Base-by-base conservation (phyloP, 306 rosid genomes). In the Pyrus communis region DNA sequence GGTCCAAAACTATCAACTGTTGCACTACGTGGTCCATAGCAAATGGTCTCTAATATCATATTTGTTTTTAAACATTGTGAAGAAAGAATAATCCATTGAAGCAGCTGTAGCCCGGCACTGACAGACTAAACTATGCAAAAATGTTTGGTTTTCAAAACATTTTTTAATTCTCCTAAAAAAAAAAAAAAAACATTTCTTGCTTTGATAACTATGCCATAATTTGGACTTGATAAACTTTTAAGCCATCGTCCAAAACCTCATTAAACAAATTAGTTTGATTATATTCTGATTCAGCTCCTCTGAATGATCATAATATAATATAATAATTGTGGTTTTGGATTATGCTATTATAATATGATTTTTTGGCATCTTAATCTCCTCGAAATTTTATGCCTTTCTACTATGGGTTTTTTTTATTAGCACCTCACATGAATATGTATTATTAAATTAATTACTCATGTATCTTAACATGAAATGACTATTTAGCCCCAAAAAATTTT, bases 361-460 rank as follows among this genome's bases (percentile, higher is more conserved):
- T 40, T 74, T 70, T 28, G 75, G 81, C 91, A 87, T 85, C 91
- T 85, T 85, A 88, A 89, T 89, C 90, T 91, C 92, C 91, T 70
- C 93, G 88, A 89, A 88, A 79, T 83, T 64, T 77, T 73, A 46
- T 84, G 81, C 82, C 76, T 8, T 73, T 10, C 17, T 52, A 14
- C 5, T 52, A 75, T 75, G 7, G 7, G 1, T 33, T 33, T 33
- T 30, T 33, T 33, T 5, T 33, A 33, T 33, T 33, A 33, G 6
- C 35, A 33, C 7, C 3, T 33, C 1, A 33, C 35, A 33, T 5
- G 5, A 33, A 33, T 33, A 33, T 33, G 35, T 5, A 5, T 33
- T 33, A 33, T 33, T 33, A 33, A 33, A 31, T 31, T 6, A 33
- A 31, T 31, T 6, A 31, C 35, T 31, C 7, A 33, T 33, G 1